A percentile compares a stretch with the other conserved stretches of the same genome.
Conservation (phyloP, 2,329 filamentous ascomycete genomes). For the Fusarium sp. region DNA sequence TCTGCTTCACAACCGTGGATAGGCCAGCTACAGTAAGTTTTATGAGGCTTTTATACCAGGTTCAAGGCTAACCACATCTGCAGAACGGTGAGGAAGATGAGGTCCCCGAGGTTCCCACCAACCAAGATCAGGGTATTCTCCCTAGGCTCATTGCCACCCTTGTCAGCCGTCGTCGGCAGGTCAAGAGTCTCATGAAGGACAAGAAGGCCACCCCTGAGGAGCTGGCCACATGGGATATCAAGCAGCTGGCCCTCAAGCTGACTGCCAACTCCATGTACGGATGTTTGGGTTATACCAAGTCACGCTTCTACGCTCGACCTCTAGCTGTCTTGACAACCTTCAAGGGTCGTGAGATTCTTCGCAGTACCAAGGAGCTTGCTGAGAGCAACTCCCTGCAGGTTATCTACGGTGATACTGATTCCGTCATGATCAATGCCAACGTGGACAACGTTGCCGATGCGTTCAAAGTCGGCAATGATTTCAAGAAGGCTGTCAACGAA, state of each 20-base stretch:
- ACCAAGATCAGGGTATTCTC: constrained; percentile 85
- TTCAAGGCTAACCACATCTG: constrained; percentile 43
- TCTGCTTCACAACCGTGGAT: constrained; percentile 98
- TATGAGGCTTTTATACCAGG: background rate
- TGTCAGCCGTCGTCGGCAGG: constrained; percentile 87
- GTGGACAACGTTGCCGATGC: constrained; percentile 93
- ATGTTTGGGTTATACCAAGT: constrained; percentile 95
- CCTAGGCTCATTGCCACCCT: constrained; percentile 92
- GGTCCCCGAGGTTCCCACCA: constrained; percentile 85
- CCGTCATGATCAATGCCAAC: constrained; percentile 99
- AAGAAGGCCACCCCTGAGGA: constrained; percentile 87
- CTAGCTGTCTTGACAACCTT: constrained; percentile 95
- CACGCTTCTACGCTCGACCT: constrained; percentile 95
- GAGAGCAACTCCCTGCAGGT: constrained; percentile 92
- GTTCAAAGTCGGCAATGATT: constrained; percentile 90
- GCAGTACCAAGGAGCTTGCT: constrained; percentile 94
- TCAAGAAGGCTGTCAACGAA: constrained; percentile 95
- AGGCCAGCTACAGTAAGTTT: constrained; percentile 73
- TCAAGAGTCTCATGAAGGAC: constrained; percentile 97
- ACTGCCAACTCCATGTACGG: constrained; percentile 99
- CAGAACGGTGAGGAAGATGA: constrained; percentile 79
- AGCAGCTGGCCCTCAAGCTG: constrained; percentile 94
- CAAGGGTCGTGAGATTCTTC: constrained; percentile 96
- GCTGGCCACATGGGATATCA: constrained; percentile 96
- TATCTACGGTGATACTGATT: constrained; percentile 99